Conservation (phyloP, 2,329 filamentous ascomycete species). For the Aureobasidium sp. region DNA sequence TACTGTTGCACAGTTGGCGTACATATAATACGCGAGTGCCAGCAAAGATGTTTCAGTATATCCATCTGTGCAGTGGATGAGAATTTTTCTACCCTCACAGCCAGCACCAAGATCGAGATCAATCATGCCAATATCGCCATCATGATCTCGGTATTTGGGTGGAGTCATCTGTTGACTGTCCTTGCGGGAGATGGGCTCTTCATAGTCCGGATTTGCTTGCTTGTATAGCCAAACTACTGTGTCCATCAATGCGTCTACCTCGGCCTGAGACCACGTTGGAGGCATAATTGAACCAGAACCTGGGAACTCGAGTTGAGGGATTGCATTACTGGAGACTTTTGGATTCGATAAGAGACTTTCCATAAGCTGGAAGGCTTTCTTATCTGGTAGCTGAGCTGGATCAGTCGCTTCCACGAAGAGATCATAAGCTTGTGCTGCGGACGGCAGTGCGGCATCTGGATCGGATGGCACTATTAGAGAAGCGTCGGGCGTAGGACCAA, state of each 20-base stretch:
- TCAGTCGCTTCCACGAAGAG: conserved; percentile 86
- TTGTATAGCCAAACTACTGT: conserved; percentile 88
- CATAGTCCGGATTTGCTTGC: conserved; percentile 52
- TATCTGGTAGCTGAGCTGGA: conserved; percentile 66
- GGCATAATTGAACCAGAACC: conserved; percentile 89
- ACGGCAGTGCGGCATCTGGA: conserved; percentile 33
- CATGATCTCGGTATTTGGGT: conserved; percentile 35
- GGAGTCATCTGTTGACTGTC: conserved; percentile 35
- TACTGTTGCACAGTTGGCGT: conserved; percentile 71
- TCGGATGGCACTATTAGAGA: conserved; percentile 43
- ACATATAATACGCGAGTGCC: conserved; percentile 87
- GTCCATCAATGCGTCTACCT: conserved; percentile 76
- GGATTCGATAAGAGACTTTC: conserved; percentile 43
- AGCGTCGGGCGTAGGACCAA: conserved; percentile 77
- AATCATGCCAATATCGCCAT: conserved; percentile 52
- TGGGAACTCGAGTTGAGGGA: conserved; percentile 70
- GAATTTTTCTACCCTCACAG: conserved; percentile 55
- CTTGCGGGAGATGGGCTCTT: conserved; percentile 28
- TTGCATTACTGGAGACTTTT: conserved; percentile 29
- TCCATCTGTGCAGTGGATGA: conserved; percentile 91
- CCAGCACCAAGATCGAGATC: conserved; percentile 19
- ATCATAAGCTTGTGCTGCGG: conserved; percentile 41
- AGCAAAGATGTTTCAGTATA: conserved; percentile 93
- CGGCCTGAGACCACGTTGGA: conserved; percentile 72
- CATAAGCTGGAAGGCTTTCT: conserved; percentile 56